Base-by-base conservation (phyloP, 2,329 filamentous ascomycete species). In the Scedosporium aurantiacum region DNA sequence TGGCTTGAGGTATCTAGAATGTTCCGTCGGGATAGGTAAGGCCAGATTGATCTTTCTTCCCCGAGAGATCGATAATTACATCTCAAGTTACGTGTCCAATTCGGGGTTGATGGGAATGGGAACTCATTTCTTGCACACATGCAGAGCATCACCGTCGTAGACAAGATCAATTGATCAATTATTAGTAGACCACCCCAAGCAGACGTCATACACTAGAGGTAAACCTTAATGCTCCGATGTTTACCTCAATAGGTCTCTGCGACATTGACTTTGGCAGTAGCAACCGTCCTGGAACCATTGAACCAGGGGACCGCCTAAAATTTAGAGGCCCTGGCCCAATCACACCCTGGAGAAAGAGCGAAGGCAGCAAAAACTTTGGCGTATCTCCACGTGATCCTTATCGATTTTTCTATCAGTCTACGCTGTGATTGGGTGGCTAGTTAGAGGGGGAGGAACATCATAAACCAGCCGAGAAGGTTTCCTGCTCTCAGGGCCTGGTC, bases 301-400 rank as follows among this genome's bases (percentile, higher is more conserved):
- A 18, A 18, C 43, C 43, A 47, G 43, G 18, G 43, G 43, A 47
- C 43, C 16, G 5, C 8, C 43, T 5, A 37, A 37, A 37, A 37
- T 37, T 10, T 12, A 12, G 32, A 37, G 32, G 4, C 32, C 32
- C 16, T 47, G 5, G n/a, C 6, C 43, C 43, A 21, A 47, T 47
- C 43, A n/a, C 18, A 16, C n/a, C 43, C 14, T 37, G 1, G 32
- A 37, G 32, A 37, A 37, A 10, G 32, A 12, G 32, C 32, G 10
- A 37, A 37, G 32, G 32, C 32, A 54, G 23, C 50, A 23, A 54
- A 54, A 54, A 18, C 23, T 54, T 54, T 21, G 50, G 50, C 7
- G 12, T 27, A 61, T 63, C 52, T 25, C n/a, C n/a, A 58, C 25
- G 57, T 62, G 57, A 58, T 56, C n/a, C 21, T 61, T 61, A 56